Evolutionary conservation across 805 yeast genomes (phyloP).

Genomic region (Hanseniaspora thailandica): DNA sequence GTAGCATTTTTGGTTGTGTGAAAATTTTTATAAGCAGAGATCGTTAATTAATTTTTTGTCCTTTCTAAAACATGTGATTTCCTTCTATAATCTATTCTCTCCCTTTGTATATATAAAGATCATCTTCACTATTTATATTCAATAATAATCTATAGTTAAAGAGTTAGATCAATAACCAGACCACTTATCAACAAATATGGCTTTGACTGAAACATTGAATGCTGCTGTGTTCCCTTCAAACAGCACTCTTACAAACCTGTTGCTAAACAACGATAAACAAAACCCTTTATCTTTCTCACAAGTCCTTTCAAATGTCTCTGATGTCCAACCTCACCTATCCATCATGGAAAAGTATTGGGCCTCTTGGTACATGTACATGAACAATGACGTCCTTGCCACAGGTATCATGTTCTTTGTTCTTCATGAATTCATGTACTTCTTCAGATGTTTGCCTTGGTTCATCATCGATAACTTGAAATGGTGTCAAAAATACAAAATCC

Average conservation of each 20-base stretch:
- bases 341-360: slow-evolving; percentile 73
- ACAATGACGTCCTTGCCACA: slow-evolving; percentile 83
- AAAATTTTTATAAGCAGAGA: no score
- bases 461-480: slow-evolving; percentile 75
- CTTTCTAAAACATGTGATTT: no score
- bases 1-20: neutral
- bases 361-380: slow-evolving; percentile 69
- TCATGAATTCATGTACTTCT: slow-evolving; percentile 85
- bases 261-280: slow-evolving; percentile 15
- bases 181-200: neutral
- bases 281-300: slow-evolving; percentile 1
- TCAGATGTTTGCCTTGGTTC: slow-evolving; percentile 86
- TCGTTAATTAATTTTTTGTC: no score
- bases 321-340: slow-evolving; percentile 36
- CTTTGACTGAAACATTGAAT: slow-evolving; percentile 18
- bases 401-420: slow-evolving; percentile 70
- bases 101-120: no score
- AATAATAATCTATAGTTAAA: no score
- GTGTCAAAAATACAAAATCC: slow-evolving; percentile 80
- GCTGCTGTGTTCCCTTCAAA: slow-evolving; percentile 27
- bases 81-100: no score
- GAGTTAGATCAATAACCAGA: no score
- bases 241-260: slow-evolving; percentile 24
- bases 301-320: slow-evolving; percentile 28
- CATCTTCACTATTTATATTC: no score